phyloP scores from a whole-genome alignment of 768 basidiomycete species.

The Cystofilobasidium macerans region DNA sequence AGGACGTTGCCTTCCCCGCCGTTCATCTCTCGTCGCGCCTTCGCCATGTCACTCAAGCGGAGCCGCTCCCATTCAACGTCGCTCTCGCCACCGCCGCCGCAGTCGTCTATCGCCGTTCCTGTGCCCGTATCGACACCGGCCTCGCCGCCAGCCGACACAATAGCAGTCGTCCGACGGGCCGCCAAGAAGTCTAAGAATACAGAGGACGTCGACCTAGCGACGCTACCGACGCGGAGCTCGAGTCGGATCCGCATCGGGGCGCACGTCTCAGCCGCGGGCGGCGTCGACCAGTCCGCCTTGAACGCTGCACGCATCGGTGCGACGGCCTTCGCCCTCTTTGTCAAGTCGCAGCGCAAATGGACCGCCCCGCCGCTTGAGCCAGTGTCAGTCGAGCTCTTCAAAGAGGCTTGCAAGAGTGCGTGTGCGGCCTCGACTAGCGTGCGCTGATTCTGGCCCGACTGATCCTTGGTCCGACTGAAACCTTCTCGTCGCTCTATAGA shows the following conservation, averaged over 20 bases:
- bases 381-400: background rate
- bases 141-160: background rate
- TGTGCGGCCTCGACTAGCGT: background rate
- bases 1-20: too few relatives aligned
- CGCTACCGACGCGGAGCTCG: constrained; percentile 8
- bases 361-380: constrained; percentile 47
- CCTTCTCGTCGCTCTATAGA: background rate
- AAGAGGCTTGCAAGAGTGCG: constrained; percentile 11
- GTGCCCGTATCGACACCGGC: background rate
- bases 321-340: constrained; percentile 70
- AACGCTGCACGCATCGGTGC: constrained; percentile 66
- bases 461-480: background rate
- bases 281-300: constrained; percentile 59
- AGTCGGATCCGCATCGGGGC: constrained; percentile 48
- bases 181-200: background rate
- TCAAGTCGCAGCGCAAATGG: constrained; percentile 81
- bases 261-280: constrained; percentile 71
- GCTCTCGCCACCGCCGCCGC: background rate
- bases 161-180: background rate
- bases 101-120: background rate
- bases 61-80: background rate
- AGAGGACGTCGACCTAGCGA: background rate
- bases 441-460: background rate
- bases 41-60: background rate
- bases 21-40: background rate